Conservation (phyloP, 2,329 filamentous ascomycete genomes). For the Elsinoe australis region DNA sequence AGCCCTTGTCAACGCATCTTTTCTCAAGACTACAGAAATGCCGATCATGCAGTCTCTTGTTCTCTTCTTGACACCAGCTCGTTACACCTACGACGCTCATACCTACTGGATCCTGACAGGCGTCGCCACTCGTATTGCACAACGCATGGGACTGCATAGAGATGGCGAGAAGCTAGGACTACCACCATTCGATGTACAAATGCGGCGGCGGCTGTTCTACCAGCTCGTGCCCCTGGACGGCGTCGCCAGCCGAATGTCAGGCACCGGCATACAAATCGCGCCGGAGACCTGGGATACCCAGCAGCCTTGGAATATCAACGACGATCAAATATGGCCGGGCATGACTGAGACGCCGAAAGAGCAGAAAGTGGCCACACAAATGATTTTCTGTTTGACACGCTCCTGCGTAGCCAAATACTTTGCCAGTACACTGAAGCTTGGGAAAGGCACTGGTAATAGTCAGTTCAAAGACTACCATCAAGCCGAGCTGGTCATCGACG, state of each 20-base stretch:
- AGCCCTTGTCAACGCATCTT: constrained; percentile 57
- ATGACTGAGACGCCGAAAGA: constrained; percentile 43
- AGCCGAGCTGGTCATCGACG: constrained; percentile 28
- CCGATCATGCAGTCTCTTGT: constrained; percentile 60
- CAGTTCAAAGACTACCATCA: constrained; percentile 20
- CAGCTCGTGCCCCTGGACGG: constrained; percentile 55
- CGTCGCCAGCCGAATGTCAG: constrained; percentile 27
- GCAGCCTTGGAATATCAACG: constrained; percentile 31
- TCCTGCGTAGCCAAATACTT: constrained; percentile 38
- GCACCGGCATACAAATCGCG: constrained; percentile 18
- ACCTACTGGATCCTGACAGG: constrained; percentile 59
- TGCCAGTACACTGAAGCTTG: constrained; percentile 16
- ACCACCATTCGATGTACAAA: constrained; percentile 50
- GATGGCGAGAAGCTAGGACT: constrained; percentile 49
- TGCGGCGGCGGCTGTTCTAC: constrained; percentile 55
- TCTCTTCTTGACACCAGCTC: constrained; percentile 47
- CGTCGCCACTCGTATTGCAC: constrained; percentile 52
- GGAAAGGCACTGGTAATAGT: constrained; percentile 24
- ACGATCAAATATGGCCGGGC: constrained; percentile 34
- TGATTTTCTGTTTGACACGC: constrained; percentile 40
- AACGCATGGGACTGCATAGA: constrained; percentile 54
- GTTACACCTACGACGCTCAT: constrained; percentile 40
- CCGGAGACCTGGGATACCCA: constrained; percentile 27
- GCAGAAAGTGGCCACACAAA: constrained; percentile 48
- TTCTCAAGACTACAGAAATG: constrained; percentile 59